Base-by-base conservation (phyloP, 805 yeast genomes). In the Nakazawaea wickerhamii region DNA sequence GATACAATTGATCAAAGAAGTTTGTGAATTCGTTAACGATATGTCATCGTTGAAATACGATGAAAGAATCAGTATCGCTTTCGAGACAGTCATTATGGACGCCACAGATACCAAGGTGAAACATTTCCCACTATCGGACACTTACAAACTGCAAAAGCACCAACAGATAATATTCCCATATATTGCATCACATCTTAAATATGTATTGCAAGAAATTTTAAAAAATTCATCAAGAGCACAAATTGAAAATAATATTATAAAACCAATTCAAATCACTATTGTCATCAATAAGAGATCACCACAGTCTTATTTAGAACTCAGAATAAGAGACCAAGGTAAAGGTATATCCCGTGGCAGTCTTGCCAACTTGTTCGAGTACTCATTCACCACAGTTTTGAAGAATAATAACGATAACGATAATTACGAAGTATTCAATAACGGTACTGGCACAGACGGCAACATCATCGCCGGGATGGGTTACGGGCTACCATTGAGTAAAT, bases 391-490 rank as follows among this genome's bases (percentile, higher is more conserved):
- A 0, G 89, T 80, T 46, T 14, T 37, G 10, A 38, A 43, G 27
- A 80, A 79, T 37, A 59, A 61, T 4, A 68, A 70, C 17, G 83
- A 77, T 45, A 79, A 78, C 4, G 84, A 75, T 11, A 68, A 76
- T 30, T 74, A 73, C 52, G 73, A 74, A 52, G 79, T 85, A 0
- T 61, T 80, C 43, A 83, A 84, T 52, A 75, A 75, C 22, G 80
- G 82, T 1, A 83, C 85, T 1, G 68, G 70, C 35, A 71, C 72
- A 18, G 75, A 52, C 30, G 51, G 43, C 17, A 74, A 74, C 52
- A 67, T 73, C 7, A 78, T 91, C 27, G 96, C 97, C 0, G 99
- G 99, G 0, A 84, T 93, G 85, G 98, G 98, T 0, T 91, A 88
- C 57, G 99, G 99, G 0, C 62, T 91, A 43, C 98, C 98, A 5